A percentile compares a stretch with the other conserved stretches of the same genome.
These are phyloP conservation scores for Ramaria rubella DNA, from an alignment of 768 basidiomycete genomes.

Conservation along the genomic window DNA sequence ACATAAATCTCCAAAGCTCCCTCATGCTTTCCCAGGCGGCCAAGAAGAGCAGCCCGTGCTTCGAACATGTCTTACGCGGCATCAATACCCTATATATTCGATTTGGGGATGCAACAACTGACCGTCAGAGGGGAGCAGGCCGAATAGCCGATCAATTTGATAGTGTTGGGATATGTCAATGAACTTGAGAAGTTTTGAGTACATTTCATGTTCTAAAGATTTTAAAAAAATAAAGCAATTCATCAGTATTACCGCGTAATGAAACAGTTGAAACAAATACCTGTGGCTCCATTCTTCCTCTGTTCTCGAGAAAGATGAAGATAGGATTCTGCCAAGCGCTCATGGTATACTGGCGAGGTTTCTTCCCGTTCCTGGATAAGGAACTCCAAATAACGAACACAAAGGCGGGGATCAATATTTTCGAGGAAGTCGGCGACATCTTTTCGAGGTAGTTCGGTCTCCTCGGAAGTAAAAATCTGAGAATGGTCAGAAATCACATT, in stretches of 20 bases:
- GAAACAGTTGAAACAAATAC: slow-evolving; percentile 34
- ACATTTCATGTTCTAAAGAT: slow-evolving; percentile 35
- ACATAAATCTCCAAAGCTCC: slow-evolving; percentile 95
- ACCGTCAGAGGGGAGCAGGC: slow-evolving; percentile 79
- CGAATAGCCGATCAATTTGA: slow-evolving; percentile 73
- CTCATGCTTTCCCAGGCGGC: slow-evolving; percentile 84
- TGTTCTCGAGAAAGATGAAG: slow-evolving; percentile 57
- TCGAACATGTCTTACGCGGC: slow-evolving; percentile 67
- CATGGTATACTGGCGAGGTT: slow-evolving; percentile 63
- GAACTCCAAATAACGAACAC: slow-evolving; percentile 77
- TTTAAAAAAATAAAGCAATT: neutral
- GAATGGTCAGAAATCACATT: neutral
- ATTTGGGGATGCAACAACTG: slow-evolving; percentile 15
- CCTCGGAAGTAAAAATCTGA: slow-evolving; percentile 94
- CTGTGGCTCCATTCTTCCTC: slow-evolving; percentile 51
- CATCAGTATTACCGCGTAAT: neutral
- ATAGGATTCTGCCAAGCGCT: slow-evolving; percentile 85
- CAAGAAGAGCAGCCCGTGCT: slow-evolving; percentile 86
- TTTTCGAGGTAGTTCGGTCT: slow-evolving; percentile 79
- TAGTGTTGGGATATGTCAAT: slow-evolving; percentile 66
- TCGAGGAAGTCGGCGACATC: slow-evolving; percentile 77
- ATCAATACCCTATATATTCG: neutral
- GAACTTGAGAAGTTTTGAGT: slow-evolving; percentile 71
- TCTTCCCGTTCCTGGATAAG: slow-evolving; percentile 73
- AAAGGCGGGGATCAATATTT: slow-evolving; percentile 57